Evolutionary conservation across 1,284 basidiomycete genomes (phyloP), one percentile per base, ranked within the genome.

Genomic region (Fomes fomentarius): DNA sequence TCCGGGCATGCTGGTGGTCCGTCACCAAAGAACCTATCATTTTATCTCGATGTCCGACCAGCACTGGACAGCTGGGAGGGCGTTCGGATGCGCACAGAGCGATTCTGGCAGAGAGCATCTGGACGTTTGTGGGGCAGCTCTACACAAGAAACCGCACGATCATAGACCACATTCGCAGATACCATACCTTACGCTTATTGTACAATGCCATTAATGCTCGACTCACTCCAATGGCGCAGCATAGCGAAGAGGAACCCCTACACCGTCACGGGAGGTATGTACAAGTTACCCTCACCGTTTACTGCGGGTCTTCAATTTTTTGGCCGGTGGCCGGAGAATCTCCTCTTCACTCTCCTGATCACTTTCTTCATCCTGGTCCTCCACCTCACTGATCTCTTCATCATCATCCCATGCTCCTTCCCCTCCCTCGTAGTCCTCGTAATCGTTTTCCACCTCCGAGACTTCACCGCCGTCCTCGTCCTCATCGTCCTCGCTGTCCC

Each of bases 11-110:
- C 76, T 26, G 71, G 76, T 41, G 71, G 69, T 28, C 64, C 75
- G 4, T 62, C 73, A 24, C 69, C 75, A 11, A 72, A 73, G 50
- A 78, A 78, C 57, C 67, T 84, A 19, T 87, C 94, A 4, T 99
- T 99, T 74, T 97, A 91, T 71, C 82, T 99, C 37, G 97, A 99
- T 66, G 95, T 94, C 11, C 81, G 96, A 43, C 96, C 96, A 1
- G 96, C 96, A 1, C 72, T 98, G 35, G 95, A 98, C 68, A 91
- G 80, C 63, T 93, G 91, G 87, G 94, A 97, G 66, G 92, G 92
- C 14, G 76, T 93, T 15, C 85, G 85, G 64, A 92, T 98, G 87
- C 84, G 91, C 53, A 65, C 77, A 26, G 76, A 78, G 56, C 71
- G 74, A 26, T 78, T 84, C 41, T 84, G 78, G 69, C 68, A 70